These are phyloP conservation scores for Candida vaughaniae DNA, from an alignment of 805 yeast species.

Conservation along the genomic window DNA sequence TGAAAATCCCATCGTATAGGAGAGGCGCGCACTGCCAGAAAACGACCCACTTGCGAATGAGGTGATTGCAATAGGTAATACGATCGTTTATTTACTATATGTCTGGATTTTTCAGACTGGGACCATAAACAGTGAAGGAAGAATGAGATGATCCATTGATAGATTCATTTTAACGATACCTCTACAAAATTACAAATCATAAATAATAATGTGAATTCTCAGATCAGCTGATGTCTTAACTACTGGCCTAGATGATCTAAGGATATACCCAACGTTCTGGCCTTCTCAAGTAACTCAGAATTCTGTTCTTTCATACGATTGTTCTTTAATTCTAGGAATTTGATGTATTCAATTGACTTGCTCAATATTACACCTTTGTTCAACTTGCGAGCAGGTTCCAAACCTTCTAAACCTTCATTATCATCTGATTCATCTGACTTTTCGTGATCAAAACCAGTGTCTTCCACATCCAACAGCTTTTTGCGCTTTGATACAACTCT, in stretches of 20 bases:
- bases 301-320: slow-evolving; percentile 50
- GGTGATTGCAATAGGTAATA: slow-evolving; percentile 6
- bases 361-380: slow-evolving; percentile 77
- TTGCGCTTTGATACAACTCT: slow-evolving; percentile 28
- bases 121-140: too few species aligned
- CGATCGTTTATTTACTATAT: too few species aligned
- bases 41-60: slow-evolving; percentile 6
- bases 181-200: too few species aligned
- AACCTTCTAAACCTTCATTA: slow-evolving; percentile 59
- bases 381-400: slow-evolving; percentile 70
- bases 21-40: neutral
- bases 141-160: too few species aligned
- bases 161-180: too few species aligned
- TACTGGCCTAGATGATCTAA: slow-evolving; percentile 1
- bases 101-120: neutral
- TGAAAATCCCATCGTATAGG: slow-evolving; percentile 7
- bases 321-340: slow-evolving; percentile 66
- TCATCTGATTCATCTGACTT: slow-evolving; percentile 6
- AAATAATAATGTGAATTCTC: too few species aligned
- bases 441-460: slow-evolving; percentile 13
- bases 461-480: slow-evolving; percentile 13
- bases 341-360: slow-evolving; percentile 78
- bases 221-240: neutral
- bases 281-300: slow-evolving; percentile 41
- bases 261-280: slow-evolving; percentile 31